Conservation (phyloP, 163 green algal species). For the Coccomyxa subellipsoidea region DNA sequence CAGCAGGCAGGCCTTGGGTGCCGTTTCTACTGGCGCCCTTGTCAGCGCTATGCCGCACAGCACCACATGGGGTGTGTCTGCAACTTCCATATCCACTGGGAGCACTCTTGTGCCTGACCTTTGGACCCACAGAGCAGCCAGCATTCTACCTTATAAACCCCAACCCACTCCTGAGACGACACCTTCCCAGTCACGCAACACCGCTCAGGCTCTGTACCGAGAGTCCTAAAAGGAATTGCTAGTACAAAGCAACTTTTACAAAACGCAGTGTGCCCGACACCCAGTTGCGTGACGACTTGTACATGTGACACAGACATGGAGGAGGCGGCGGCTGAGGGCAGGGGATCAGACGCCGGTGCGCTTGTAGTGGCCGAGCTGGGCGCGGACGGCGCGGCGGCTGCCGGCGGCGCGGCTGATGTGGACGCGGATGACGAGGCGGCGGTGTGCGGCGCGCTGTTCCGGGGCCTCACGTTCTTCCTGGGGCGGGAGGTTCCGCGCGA, state of each 20-base stretch:
- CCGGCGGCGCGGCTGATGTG: constrained; percentile 29
- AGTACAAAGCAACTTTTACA: too few relatives aligned
- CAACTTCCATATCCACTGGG: constrained; percentile 23
- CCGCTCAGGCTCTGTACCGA: too few relatives aligned
- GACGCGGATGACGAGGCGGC: constrained; percentile 59
- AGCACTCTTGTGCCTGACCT: constrained; percentile 19
- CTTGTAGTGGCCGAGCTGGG: neutral
- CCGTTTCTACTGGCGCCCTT: neutral
- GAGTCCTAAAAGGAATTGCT: too few relatives aligned
- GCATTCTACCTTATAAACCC: too few relatives aligned
- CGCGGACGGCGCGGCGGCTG: constrained; percentile 19
- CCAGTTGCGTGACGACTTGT: too few relatives aligned
- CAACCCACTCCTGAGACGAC: too few relatives aligned
- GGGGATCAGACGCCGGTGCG: neutral
- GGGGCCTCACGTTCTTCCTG: constrained; percentile 92
- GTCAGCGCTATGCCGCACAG: neutral
- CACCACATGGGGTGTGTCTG: neutral
- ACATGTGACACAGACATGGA: neutral
- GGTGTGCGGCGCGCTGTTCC: constrained; percentile 82
- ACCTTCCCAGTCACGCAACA: too few relatives aligned
- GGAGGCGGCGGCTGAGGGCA: neutral
- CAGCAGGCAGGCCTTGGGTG: neutral
- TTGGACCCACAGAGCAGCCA: constrained; percentile 6
- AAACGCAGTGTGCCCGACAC: too few relatives aligned
- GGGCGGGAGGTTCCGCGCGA: constrained; percentile 66